Evolutionary conservation across 2,329 filamentous ascomycete genomes (phyloP).

Genomic region (Rhytidhysteron rufulum): DNA sequence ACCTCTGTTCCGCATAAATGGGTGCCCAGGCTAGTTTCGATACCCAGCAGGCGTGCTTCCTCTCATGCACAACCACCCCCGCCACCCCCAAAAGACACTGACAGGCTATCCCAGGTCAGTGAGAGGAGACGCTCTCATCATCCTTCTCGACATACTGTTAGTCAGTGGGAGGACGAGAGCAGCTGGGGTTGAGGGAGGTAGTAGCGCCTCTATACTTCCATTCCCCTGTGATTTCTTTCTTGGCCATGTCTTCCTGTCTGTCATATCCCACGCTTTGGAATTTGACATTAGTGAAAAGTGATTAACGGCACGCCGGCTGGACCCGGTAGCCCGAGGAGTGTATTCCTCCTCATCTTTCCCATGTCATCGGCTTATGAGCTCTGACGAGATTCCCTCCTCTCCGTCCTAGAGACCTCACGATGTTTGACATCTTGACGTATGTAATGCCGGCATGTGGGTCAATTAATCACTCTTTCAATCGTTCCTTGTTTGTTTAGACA

Average conservation of each 20-base stretch:
- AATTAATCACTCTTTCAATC: too few relatives aligned
- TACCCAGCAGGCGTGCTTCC: background rate
- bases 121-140: background rate
- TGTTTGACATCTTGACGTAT: too few relatives aligned
- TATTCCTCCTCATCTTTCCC: too few relatives aligned
- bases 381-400: too few relatives aligned
- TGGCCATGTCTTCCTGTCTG: too few relatives aligned
- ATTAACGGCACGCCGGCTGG: slow-evolving; percentile 1
- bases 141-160: background rate
- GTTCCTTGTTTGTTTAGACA: too few relatives aligned
- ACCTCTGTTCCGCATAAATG: background rate
- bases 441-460: too few relatives aligned
- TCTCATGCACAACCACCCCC: background rate
- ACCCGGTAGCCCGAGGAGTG: background rate
- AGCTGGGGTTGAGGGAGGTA: background rate
- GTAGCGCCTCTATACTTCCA: background rate
- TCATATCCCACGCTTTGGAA: too few relatives aligned
- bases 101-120: background rate
- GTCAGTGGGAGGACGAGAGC: background rate
- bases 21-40: background rate
- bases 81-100: slow-evolving; percentile 1
- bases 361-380: too few relatives aligned
- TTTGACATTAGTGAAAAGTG: background rate
- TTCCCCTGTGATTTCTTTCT: background rate
- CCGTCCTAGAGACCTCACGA: too few relatives aligned